These are phyloP conservation scores for Phytophthora pluvialis DNA, from an alignment of 352 stramenopile species.

Conservation along the genomic window DNA sequence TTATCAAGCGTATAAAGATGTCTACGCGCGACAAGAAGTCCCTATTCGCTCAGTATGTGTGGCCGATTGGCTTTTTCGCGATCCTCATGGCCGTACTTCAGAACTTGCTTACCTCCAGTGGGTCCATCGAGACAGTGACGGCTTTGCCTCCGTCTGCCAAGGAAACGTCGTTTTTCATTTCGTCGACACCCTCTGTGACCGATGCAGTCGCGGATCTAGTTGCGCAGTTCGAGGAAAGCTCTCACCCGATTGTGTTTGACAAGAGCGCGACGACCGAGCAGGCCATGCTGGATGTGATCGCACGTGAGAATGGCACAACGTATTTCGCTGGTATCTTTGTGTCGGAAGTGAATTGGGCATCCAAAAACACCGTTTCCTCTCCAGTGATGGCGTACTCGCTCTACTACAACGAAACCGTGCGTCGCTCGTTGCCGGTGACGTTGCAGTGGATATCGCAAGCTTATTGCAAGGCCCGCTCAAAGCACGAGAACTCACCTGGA, in stretches of 20 bases:
- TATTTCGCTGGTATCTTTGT: conserved; percentile 72
- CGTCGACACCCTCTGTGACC: conserved; percentile 30
- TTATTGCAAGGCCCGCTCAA: conserved; percentile 51
- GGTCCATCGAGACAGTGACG: conserved; percentile 59
- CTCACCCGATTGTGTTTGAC: conserved; percentile 40
- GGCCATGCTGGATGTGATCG: conserved; percentile 52
- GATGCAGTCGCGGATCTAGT: conserved; percentile 41
- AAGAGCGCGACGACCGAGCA: conserved; percentile 31
- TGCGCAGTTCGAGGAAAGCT: conserved; percentile 32
- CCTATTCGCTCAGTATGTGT: conserved; percentile 73
- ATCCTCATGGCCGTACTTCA: conserved; percentile 58
- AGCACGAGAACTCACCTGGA: conserved; percentile 16
- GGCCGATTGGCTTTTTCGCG: conserved; percentile 67
- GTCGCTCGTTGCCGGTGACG: conserved; percentile 62
- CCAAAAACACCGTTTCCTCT: conserved; percentile 10
- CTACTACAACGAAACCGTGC: conserved; percentile 76
- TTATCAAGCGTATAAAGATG: conserved; percentile 65
- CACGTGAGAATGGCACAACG: conserved; percentile 44
- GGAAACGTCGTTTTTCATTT: conserved; percentile 54
- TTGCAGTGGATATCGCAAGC: conserved; percentile 67
- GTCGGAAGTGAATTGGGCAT: conserved; percentile 44
- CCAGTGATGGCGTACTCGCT: conserved; percentile 49
- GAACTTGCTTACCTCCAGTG: conserved; percentile 37
- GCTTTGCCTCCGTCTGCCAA: conserved; percentile 44
- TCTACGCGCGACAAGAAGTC: conserved; percentile 64